Evolutionary conservation across 441 rosid species (phyloP), one percentile per base, ranked within the genome.

Genomic region (Iberis amara): DNA sequence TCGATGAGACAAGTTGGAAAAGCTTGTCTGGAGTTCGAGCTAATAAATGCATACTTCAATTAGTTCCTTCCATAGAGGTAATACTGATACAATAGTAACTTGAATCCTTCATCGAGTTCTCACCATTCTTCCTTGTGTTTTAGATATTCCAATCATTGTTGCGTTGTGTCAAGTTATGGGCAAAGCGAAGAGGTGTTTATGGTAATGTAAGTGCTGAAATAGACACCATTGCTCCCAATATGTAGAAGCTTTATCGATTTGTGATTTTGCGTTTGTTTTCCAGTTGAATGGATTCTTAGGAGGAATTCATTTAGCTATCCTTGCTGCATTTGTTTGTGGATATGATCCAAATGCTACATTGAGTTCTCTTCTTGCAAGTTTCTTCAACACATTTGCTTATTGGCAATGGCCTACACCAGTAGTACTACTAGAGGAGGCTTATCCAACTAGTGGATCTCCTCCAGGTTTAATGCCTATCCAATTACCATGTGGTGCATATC

Each of bases 391-490:
- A 32, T 76, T 67, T 64, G 81, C 82, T 39, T 59, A 66, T 14
- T 83, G 82, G 84, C 75, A 63, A 30, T 80, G 86, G 86, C 82
- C 82, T 41, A 59, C 47, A 13, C 84, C 84, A 7, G 82, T 80
- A 6, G 28, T 59, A 44, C 79, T 78, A 38, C 68, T 67, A 55
- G 72, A 71, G 51, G 71, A 68, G 53, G 55, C 23, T 47, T 24
- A 38, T 11, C 67, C 68, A 39, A 23, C 54, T 42, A 30, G 52
- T 30, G 71, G 52, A 14, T 45, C 56, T 52, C 73, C 62, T 49
- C 59, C 55, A 21, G 65, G 70, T 7, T 65, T 71, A 39, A 79
- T 82, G 86, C 84, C 84, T 18, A 78, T 82, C 43, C 73, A 47
- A 21, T 71, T 78, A 63, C 84, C 89, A 0, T 76, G 76, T 47